Conservation (phyloP, 164 flowering plant species). For the Vitis labrusca region DNA sequence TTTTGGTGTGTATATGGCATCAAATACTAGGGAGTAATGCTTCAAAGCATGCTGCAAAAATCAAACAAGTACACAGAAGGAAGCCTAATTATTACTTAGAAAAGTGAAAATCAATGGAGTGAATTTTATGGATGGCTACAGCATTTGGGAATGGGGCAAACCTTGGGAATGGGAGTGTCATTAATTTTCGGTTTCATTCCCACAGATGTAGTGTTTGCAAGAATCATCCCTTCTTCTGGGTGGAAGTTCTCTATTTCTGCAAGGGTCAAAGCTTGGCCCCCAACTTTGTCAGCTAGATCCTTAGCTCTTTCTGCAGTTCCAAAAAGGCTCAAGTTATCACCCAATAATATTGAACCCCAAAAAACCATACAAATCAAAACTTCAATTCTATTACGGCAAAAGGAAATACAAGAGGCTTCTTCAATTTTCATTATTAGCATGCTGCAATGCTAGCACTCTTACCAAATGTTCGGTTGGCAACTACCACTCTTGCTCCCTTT, state of each 20-base stretch:
- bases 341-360: too few relatives aligned
- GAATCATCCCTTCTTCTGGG: slow-evolving; percentile 72
- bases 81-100: not conserved
- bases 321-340: not conserved
- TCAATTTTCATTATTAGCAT: not conserved
- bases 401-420: too few relatives aligned
- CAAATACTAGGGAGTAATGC: slow-evolving; percentile 20
- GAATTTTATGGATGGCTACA: too few relatives aligned
- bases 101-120: too few relatives aligned
- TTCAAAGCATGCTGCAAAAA: slow-evolving; percentile 17
- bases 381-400: too few relatives aligned
- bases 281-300: slow-evolving; percentile 61
- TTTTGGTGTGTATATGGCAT: slow-evolving; percentile 58
- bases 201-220: slow-evolving; percentile 72
- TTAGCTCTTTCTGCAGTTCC: slow-evolving; percentile 53
- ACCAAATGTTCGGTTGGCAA: slow-evolving; percentile 80
- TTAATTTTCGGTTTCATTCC: slow-evolving; percentile 73
- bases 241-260: slow-evolving; percentile 45
- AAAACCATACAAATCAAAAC: too few relatives aligned
- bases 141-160: slow-evolving; percentile 11
- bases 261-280: slow-evolving; percentile 62
- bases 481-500: slow-evolving; percentile 81
- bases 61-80: not conserved
- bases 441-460: slow-evolving; percentile 12
- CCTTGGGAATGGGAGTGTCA: slow-evolving; percentile 71